Percentiles rank a stretch among this genome's conserved stretches.
Conservation (phyloP, 1,284 basidiomycete species). For the Leccinum ponderosum region DNA sequence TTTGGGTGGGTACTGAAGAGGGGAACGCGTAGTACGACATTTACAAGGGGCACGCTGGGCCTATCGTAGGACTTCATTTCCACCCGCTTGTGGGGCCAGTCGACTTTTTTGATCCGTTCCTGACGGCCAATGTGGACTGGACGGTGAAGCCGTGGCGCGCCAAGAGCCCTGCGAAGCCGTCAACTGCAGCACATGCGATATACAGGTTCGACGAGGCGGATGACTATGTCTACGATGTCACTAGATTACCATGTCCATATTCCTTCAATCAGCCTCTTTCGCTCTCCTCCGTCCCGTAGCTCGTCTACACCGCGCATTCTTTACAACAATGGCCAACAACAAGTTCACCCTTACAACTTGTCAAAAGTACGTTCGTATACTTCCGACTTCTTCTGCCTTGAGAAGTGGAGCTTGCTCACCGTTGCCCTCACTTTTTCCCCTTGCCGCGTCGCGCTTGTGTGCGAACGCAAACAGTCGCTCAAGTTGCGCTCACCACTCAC, state of each 20-base stretch:
- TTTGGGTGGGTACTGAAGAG: constrained; percentile 98
- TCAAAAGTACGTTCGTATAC: too few species aligned
- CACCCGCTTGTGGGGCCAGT: constrained; percentile 90
- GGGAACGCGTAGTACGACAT: constrained; percentile 92
- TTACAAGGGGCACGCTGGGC: constrained; percentile 91
- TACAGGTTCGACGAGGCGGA: constrained; percentile 95
- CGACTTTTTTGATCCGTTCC: constrained; percentile 94
- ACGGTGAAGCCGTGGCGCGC: constrained; percentile 94
- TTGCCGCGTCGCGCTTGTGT: too few species aligned
- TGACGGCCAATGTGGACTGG: constrained; percentile 93
- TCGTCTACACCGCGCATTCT: background rate
- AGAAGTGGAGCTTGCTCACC: too few species aligned
- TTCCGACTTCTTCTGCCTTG: too few species aligned
- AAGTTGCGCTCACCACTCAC: too few species aligned
- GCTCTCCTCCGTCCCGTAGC: background rate
- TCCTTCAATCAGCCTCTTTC: background rate
- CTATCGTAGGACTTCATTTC: constrained; percentile 92
- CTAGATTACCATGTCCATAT: background rate
- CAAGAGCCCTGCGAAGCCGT: constrained; percentile 56
- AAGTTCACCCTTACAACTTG: constrained; percentile 31
- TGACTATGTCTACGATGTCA: constrained; percentile 96
- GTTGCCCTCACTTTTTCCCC: too few species aligned
- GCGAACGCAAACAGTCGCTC: too few species aligned
- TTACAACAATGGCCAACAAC: background rate
- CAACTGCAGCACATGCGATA: constrained; percentile 62